These are phyloP conservation scores for Trametes hirsuta DNA, from an alignment of 1,284 basidiomycete species.

Conservation along the genomic window DNA sequence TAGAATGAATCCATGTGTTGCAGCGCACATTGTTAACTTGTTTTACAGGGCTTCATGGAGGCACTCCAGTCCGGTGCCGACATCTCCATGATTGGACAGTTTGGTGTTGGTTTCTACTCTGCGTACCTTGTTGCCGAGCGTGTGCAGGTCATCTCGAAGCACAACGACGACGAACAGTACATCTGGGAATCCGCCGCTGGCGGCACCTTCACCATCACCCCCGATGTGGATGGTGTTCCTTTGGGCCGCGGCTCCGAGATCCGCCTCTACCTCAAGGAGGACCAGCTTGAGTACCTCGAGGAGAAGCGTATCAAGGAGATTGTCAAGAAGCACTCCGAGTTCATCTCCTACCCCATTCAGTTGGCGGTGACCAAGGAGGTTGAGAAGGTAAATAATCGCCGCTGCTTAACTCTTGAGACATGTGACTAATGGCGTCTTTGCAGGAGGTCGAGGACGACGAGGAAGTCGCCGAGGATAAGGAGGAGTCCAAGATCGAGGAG, in stretches of 20 bases:
- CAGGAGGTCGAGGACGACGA: constrained; percentile 92
- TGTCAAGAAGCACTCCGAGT: constrained; percentile 99
- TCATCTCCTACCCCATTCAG: constrained; percentile 99
- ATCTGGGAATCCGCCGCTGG: constrained; percentile 99
- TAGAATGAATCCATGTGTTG: not conserved
- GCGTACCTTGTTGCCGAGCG: constrained; percentile 99
- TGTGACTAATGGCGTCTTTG: not conserved
- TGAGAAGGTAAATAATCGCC: constrained; percentile 75
- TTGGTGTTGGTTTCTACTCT: constrained; percentile 99
- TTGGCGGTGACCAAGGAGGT: constrained; percentile 99
- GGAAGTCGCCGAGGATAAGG: constrained; percentile 70
- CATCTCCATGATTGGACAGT: constrained; percentile 93
- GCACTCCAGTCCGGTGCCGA: constrained; percentile 96
- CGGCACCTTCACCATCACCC: constrained; percentile 99
- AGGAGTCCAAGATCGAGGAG: constrained; percentile 73
- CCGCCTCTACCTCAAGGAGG: constrained; percentile 97
- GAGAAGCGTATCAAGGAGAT: constrained; percentile 99
- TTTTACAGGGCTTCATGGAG: constrained; percentile 90
- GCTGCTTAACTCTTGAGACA: not conserved
- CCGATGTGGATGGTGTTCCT: constrained; percentile 86
- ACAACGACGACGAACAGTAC: constrained; percentile 99
- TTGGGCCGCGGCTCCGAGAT: constrained; percentile 96
- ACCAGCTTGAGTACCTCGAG: constrained; percentile 98
- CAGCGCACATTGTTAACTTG: constrained; percentile 5
- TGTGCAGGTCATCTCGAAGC: constrained; percentile 98